Evolutionary conservation across 2,329 filamentous ascomycete species (phyloP).

Genomic region (Calcarisporium arbuscula): DNA sequence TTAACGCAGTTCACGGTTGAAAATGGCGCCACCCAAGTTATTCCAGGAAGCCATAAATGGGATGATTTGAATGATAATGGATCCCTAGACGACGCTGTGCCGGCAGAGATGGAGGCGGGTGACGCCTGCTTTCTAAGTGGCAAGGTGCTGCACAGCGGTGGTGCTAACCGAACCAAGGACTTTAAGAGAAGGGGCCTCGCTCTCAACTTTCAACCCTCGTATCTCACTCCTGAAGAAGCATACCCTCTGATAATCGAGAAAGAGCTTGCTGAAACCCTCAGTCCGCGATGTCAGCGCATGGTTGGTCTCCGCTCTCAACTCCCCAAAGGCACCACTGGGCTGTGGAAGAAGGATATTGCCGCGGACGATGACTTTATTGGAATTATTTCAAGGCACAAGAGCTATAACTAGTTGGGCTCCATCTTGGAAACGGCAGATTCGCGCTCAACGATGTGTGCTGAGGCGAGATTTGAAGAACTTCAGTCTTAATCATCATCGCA

Average conservation of each 20-base stretch:
- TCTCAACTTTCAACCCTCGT: constrained; percentile 8
- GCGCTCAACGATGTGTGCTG: too few species aligned
- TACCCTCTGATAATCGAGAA: constrained; percentile 8
- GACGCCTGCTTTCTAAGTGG: constrained; percentile 23
- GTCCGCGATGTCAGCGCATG: constrained; percentile 9
- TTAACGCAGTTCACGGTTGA: constrained; percentile 11
- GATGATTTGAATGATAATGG: constrained; percentile 11
- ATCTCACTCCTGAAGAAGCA: constrained; percentile 11
- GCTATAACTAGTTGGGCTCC: too few species aligned
- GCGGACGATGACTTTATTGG: too few species aligned
- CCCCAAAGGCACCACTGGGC: constrained; percentile 7
- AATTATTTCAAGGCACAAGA: background rate
- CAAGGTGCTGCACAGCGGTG: constrained; percentile 25
- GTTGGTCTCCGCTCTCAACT: constrained; percentile 12
- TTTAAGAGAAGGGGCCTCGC: constrained; percentile 5
- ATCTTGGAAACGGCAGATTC: too few species aligned
- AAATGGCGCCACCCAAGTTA: constrained; percentile 15
- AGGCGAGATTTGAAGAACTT: too few species aligned
- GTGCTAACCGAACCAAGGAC: constrained; percentile 19
- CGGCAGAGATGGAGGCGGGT: constrained; percentile 21
- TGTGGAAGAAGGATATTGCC: constrained; percentile 8
- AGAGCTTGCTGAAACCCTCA: constrained; percentile 7
- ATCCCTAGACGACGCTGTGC: constrained; percentile 12
- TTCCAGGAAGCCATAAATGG: constrained; percentile 19
- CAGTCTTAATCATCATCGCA: too few species aligned